phyloP scores from a whole-genome alignment of 148 eudicot genomes.

The Heliamphora exappendiculata region DNA sequence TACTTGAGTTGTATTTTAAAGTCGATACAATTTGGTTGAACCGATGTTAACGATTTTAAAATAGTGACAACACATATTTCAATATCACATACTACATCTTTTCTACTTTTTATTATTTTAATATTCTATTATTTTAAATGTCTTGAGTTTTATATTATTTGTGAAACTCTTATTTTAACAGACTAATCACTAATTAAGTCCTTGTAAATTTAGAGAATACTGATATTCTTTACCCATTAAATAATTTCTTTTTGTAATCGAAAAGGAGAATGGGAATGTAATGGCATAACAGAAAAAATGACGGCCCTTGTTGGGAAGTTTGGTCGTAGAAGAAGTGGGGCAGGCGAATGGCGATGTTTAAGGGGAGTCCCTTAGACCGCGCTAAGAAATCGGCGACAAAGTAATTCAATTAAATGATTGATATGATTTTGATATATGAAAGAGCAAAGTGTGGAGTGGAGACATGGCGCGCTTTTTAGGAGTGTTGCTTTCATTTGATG shows the following conservation, averaged over 20 bases:
- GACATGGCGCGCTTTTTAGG: not conserved
- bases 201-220: no score
- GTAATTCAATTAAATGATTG: not conserved
- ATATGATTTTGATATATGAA: not conserved
- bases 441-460: not conserved
- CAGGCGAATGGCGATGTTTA: conserved; percentile 15
- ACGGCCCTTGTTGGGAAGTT: not conserved
- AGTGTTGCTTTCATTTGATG: conserved; percentile 11
- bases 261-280: not conserved
- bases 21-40: no score
- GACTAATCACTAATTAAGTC: no score
- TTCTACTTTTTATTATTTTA: no score
- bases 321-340: not conserved
- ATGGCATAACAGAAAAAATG: not conserved
- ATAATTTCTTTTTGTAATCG: no score
- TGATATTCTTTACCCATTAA: no score
- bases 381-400: conserved; percentile 17
- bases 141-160: not conserved
- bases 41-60: no score
- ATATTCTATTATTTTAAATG: no score
- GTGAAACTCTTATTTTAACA: no score
- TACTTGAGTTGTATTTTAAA: no score
- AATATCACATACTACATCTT: no score
- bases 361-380: conserved; percentile 3
- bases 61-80: no score